Evolutionary conservation across 1,139 yeast species (phyloP).

Genomic region (Candida albicans): DNA sequence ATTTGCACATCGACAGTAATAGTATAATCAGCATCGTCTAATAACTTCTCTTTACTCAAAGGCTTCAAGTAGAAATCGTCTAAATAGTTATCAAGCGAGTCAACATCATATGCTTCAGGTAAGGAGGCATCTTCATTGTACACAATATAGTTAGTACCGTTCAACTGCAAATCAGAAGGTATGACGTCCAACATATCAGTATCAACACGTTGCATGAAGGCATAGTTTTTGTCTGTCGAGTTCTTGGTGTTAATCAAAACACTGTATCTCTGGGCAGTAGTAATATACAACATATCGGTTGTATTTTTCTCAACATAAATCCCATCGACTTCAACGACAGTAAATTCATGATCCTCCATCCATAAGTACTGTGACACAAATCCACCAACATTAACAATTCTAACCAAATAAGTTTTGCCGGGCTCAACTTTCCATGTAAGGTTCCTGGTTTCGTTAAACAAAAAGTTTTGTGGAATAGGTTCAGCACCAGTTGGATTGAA

Average conservation of each 20-base stretch:
- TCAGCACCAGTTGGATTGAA: conserved; percentile 85
- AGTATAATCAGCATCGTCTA: conserved; percentile 60
- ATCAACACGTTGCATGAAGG: conserved; percentile 64
- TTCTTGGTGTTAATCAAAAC: conserved; percentile 60
- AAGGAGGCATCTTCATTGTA: conserved; percentile 41
- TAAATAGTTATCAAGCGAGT: conserved; percentile 26
- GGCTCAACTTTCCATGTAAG: conserved; percentile 58
- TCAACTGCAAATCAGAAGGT: conserved; percentile 53
- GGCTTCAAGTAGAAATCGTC: conserved; percentile 63
- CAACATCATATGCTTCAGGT: conserved; percentile 25
- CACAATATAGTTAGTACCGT: conserved; percentile 54
- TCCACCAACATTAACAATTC: conserved; percentile 66
- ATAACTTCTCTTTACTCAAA: conserved; percentile 35
- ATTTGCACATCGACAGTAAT: conserved; percentile 60
- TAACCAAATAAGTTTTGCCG: conserved; percentile 59
- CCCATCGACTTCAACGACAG: conserved; percentile 75
- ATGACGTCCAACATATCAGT: conserved; percentile 64
- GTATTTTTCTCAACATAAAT: conserved; percentile 57
- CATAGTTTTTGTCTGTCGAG: conserved; percentile 49
- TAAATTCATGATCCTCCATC: conserved; percentile 66
- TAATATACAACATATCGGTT: conserved; percentile 58
- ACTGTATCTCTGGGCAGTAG: conserved; percentile 72
- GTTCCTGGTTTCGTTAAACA: conserved; percentile 65
- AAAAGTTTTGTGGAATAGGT: conserved; percentile 67
- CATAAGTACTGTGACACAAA: conserved; percentile 71